Base-by-base conservation (phyloP, 495 filamentous ascomycete species). In the Xylaria venustula region DNA sequence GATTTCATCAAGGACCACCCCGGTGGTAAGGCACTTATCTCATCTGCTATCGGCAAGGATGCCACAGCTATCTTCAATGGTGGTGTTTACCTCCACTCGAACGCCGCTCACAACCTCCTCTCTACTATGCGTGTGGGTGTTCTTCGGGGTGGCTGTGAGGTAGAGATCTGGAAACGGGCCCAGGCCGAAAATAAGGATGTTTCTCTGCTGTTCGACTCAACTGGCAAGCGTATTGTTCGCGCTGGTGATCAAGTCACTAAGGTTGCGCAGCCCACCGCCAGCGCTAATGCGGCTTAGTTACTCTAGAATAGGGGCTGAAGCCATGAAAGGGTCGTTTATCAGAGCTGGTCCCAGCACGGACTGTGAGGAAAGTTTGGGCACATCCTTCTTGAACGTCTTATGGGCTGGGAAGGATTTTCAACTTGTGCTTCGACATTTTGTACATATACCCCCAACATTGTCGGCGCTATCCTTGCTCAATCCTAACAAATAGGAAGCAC, bases 61-160 rank as follows among this genome's bases (percentile, higher is more conserved):
- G 94, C 94, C 55, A 97, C 94, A 12, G 92, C 93, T 70, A 95
- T 97, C 81, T 98, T 98, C 87, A 98, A 98, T 82, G 94, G 94
- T 63, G 94, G 94, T 79, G 89, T 98, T 60, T 98, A 98, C 81
- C 89, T 91, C 73, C 94, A 98, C 83, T 93, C 89, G 67, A 98
- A 98, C 78, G 94, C 90, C 55, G 94, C 94, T 50, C 94, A 98
- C 85, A 98, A 98, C 80, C 81, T 97, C 34, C 85, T 98, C 49
- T 93, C 90, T 15, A 97, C 92, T 66, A 96, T 97, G 91, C 85
- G 94, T 65, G 90, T 98, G 5, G 94, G 92, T 77, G 94, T 98
- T 49, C 90, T 98, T 60, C 92, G 94, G 54, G 94, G 94, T 66
- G 94, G 94, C 45, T 93, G 90, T 71, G 94, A 97, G 73, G 94